Base-by-base conservation (phyloP, 1,284 basidiomycete species). In the Ustilago sp. region DNA sequence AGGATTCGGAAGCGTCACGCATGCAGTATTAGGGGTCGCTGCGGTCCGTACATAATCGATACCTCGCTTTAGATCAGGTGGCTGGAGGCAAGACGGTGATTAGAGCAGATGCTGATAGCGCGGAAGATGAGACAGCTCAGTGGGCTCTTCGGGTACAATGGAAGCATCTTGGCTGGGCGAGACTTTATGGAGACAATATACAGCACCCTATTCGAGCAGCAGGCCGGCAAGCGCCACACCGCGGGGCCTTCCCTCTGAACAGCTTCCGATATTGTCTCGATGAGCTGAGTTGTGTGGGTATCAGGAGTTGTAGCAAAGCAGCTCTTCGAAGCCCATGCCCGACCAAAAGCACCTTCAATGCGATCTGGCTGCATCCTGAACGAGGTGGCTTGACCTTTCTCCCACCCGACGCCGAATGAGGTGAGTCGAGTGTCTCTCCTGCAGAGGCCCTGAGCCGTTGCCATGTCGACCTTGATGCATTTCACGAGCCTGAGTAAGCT, bases 141-240 rank as follows among this genome's bases (percentile, higher is more conserved):
- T 82, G 80, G 81, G 50, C 57, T 13, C 45, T 80, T 41, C 66
- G 66, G 34, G 78, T 84, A 7, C 82, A 84, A 56, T 84, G 82
- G 82, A 77, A 79, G 51, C 77, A 76, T 52, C 71, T 28, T 28
- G 23, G 23, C 23, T 28, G 2, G 23, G 23, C 23, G 23, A 28
- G 23, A 28, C 23, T 28, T 28, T 28, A 28, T 28, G 23, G 23
- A 28, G 23, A 28, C 23, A 28, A 0, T 28, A 28, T 28, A 72
- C 23, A 3, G 64, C 60, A 23, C 64, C 64, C 23, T 72, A 67
- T 41, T 72, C 69, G 3, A 72, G 53, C 2, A 72, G 45, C 36
- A 72, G 63, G 31, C 69, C 69, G 2, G 69, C 64, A 11, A 72
- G 34, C n/a, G 69, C 64, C 1, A 72, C 60, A 0, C 69, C 69